Conservation (phyloP, 768 basidiomycete species). For the Hortiboletus campestris region DNA sequence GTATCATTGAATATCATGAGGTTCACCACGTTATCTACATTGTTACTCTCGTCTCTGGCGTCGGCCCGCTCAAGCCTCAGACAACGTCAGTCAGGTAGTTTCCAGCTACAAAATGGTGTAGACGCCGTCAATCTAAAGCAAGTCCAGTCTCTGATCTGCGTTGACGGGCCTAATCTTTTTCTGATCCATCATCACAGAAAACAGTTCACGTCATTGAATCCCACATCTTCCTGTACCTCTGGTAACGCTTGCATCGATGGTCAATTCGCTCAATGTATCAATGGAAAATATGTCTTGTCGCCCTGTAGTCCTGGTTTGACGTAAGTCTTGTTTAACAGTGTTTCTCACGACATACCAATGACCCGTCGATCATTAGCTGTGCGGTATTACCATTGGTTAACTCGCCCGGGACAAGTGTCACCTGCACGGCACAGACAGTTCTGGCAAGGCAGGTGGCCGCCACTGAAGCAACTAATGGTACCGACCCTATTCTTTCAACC, state of each 20-base stretch:
- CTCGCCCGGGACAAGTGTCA: constrained; percentile 47
- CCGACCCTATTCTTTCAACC: constrained; percentile 18
- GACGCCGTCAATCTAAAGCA: constrained; percentile 43
- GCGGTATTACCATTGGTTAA: constrained; percentile 51
- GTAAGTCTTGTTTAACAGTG: constrained; percentile 4
- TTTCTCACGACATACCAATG: background rate
- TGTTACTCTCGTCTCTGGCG: constrained; percentile 26
- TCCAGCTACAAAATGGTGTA: constrained; percentile 41
- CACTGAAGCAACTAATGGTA: constrained; percentile 22
- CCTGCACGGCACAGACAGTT: constrained; percentile 51
- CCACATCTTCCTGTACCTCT: constrained; percentile 35
- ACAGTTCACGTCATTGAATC: constrained; percentile 16
- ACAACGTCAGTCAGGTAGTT: constrained; percentile 22
- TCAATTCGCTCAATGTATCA: constrained; percentile 56
- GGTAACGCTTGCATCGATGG: constrained; percentile 49
- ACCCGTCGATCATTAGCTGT: constrained; percentile 10
- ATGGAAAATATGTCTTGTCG: constrained; percentile 36
- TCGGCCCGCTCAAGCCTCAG: constrained; percentile 37
- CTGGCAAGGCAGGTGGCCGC: constrained; percentile 46
- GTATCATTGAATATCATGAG: constrained; percentile 30
- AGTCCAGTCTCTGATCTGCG: constrained; percentile 5
- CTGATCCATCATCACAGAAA: constrained; percentile 18
- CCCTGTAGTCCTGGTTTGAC: constrained; percentile 16
- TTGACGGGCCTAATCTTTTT: background rate
- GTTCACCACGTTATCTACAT: constrained; percentile 37